Base-by-base conservation (phyloP, 495 filamentous ascomycete genomes). In the Chlorociboria aeruginascens region DNA sequence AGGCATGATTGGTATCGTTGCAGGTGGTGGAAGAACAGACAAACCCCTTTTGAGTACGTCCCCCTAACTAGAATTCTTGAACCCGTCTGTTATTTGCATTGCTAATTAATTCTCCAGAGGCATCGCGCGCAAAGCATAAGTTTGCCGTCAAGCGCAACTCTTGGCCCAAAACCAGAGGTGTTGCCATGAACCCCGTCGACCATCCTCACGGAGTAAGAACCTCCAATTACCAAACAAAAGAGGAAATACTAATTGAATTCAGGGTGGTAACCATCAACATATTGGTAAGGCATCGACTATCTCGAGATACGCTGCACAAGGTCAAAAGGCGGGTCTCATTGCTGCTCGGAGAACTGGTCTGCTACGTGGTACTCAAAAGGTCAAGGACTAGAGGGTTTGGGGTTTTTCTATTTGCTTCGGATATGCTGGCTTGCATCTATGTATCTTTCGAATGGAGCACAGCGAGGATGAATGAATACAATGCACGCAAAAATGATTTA, bases 311-410 rank as follows among this genome's bases (percentile, higher is more conserved):
- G 92, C 92, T 54, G 83, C 82, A 66, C 85, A 86, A 69, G 92
- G 92, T 85, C 92, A 99, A 79, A 99, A 99, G 80, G 93, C 93
- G 65, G 92, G 92, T 95, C 88, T 96, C 66, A 99, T 99, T 76
- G 92, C 92, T 68, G 92, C 92, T 70, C 78, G 92, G 71, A 82
- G 92, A 77, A 99, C 92, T 65, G 92, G 92, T 89, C 79, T 99
- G 70, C 78, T 99, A 61, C 88, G 92, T 68, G 92, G 92, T 86
- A 96, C 92, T 63, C 93, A 97, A 76, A 99, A 99, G 84, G 83
- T 77, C 65, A 97, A 96, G 85, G 92, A 98, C 64, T 89, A 86
- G 48, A 54, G 65, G 66, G 60, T 63, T 70, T 64, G 62, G 66
- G 62, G 33, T 49, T 11, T 68, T 71, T 66, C 60, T 63, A 60